Base-by-base conservation (phyloP, 345 rosid genomes). In the Capsella bursapastoris region DNA sequence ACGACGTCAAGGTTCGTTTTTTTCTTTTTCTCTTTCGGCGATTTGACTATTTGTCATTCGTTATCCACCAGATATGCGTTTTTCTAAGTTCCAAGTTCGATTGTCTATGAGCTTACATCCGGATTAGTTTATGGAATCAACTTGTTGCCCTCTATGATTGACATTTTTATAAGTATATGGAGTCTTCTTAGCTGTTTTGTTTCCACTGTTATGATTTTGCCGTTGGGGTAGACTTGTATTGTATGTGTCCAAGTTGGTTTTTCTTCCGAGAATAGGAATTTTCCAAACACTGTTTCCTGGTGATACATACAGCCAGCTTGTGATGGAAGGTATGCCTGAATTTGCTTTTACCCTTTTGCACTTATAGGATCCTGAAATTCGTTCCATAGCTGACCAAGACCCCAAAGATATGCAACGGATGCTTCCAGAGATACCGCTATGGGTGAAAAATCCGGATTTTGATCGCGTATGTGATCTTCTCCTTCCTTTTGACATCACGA, bases 371-470 rank as follows among this genome's bases (percentile, higher is more conserved):
- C 99, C 96, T 35, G 72, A 79, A 63, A 79, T 90, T 63, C 85
- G 85, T 52, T 85, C 99, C 0, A 66, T 95, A 76, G 83, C 81
- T 38, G 94, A 90, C 72, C 92, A 83, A 82, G 98, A 91, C 64
- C 74, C 97, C 2, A 90, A 84, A 16, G 76, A 87, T 62, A 71
- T 95, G 85, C 92, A 74, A 66, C 87, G 84, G 63, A 84, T 95
- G 96, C 86, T 95, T 65, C 98, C 99, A 0, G 98, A 95, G 83
- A 89, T 95, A 74, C 99, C 99, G 0, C 82, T 76, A 6, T 95
- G 99, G 99, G 96, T 95, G 55, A 95, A 95, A 71, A 90, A 86
- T 69, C 99, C 99, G 0, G 98, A 92, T 62, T 85, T 79, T 51
- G 99, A 95, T 72, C 98, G 99, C 51, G 99, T 95, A 83, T 53